A percentile compares a stretch with the other conserved stretches of the same genome.
Evolutionary conservation across 2,329 filamentous ascomycete genomes (phyloP).

Genomic region (Xylariales sp.): DNA sequence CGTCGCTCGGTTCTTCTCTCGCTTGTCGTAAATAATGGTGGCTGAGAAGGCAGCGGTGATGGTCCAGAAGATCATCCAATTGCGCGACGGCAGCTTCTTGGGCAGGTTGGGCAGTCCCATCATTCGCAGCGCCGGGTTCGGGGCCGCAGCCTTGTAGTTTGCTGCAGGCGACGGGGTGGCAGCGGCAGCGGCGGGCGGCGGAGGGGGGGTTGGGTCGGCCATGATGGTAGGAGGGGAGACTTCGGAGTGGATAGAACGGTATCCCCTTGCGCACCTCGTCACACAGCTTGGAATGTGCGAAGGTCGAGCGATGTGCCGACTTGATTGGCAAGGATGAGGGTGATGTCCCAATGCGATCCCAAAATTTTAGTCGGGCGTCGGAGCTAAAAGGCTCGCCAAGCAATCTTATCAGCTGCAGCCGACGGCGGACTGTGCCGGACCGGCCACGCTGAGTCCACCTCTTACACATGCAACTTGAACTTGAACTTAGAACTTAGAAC

Average conservation of each 20-base stretch:
- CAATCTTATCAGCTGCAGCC: too few species aligned
- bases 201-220: conserved; percentile 4
- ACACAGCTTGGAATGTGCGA: too few species aligned
- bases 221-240: too few species aligned
- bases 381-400: neutral
- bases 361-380: conserved; percentile 1
- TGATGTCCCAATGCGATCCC: neutral
- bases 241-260: too few species aligned
- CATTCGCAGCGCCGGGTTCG: conserved; percentile 72
- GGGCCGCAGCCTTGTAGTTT: conserved; percentile 38
- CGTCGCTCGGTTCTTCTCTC: conserved; percentile 80
- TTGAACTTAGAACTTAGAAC: too few species aligned
- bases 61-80: conserved; percentile 94
- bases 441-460: too few species aligned
- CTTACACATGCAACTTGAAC: too few species aligned
- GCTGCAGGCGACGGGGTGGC: conserved; percentile 9
- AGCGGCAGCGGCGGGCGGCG: conserved; percentile 1
- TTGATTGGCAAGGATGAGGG: too few species aligned
- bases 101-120: conserved; percentile 83
- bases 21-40: conserved; percentile 86
- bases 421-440: too few species aligned
- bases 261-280: too few species aligned
- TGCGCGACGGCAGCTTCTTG: conserved; percentile 83
- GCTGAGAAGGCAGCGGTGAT: conserved; percentile 73
- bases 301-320: too few species aligned